Evolutionary conservation across 768 basidiomycete species (phyloP).

Genomic region (Termitomyces sp.): DNA sequence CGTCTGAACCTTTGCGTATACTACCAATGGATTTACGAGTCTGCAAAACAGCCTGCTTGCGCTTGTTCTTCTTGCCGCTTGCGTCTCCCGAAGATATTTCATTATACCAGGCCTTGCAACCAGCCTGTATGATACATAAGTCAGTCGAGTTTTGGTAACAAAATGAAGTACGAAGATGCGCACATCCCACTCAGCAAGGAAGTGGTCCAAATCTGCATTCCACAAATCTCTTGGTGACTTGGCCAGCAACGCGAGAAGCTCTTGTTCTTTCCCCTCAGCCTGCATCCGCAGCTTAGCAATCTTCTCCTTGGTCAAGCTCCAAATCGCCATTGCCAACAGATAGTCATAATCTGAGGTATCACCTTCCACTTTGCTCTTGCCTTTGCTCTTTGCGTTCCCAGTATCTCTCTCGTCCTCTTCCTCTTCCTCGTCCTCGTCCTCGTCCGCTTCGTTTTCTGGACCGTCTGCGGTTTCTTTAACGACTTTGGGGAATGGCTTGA

Average conservation of each 20-base stretch:
- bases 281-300: constrained; percentile 82
- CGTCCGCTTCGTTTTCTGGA: constrained; percentile 47
- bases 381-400: constrained; percentile 17
- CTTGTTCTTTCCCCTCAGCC: constrained; percentile 76
- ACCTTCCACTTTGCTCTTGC: constrained; percentile 21
- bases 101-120: constrained; percentile 41
- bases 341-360: constrained; percentile 80
- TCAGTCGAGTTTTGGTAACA: background rate
- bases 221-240: constrained; percentile 81
- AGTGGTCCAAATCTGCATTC: constrained; percentile 83
- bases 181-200: constrained; percentile 84
- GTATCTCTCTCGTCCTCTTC: constrained; percentile 34
- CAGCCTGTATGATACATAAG: constrained; percentile 23
- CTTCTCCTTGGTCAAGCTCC: constrained; percentile 94
- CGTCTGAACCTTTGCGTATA: constrained; percentile 25
- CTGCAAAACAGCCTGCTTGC: constrained; percentile 40
- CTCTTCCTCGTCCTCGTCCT: constrained; percentile 48
- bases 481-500: constrained; percentile 89
- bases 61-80: constrained; percentile 43
- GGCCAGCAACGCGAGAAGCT: constrained; percentile 73
- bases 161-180: constrained; percentile 23
- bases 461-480: constrained; percentile 57
- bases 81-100: constrained; percentile 34
- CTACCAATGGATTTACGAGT: constrained; percentile 46
- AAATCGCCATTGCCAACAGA: constrained; percentile 91